Evolutionary conservation across 2,329 filamentous ascomycete species (phyloP), one percentile per base, ranked within the genome.

Genomic region (Neoascochyta sp.): DNA sequence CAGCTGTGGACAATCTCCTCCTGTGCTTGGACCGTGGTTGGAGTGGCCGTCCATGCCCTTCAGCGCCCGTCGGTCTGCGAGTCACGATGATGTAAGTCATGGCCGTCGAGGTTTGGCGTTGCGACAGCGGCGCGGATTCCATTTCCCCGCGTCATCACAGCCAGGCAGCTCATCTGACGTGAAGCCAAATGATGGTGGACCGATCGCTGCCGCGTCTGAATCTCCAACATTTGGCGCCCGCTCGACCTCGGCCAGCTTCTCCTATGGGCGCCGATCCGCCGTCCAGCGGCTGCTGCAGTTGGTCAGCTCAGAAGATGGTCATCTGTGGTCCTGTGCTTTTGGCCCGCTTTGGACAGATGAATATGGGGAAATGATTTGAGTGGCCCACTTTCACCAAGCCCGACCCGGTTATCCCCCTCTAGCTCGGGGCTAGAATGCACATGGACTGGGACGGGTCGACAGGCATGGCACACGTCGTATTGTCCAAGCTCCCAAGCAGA

Each of bases 391-490:
- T 50, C 35, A 49, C 47, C 36, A 47, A 36, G 53, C 52, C 48
- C 47, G 45, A 37, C 47, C 50, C n/a, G 54, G 59, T 54, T 54
- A 39, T 46, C 33, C 41, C 27, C 26, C 38, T 35, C 47, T 49
- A 43, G 46, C 37, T 34, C 24, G 14, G 37, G 37, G 35, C 47
- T 50, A 51, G 36, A 39, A 27, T 39, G 32, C 24, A 36, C 33
- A 41, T 32, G 43, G 50, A 31, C 41, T n/a, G n/a, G n/a, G n/a
- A n/a, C n/a, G n/a, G n/a, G n/a, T 38, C 34, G 35, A 43, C 35
- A 36, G 43, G 45, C 56, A 52, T 60, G 51, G 55, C 52, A 43
- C 45, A 56, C 43, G 49, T 58, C 41, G 49, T 48, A 50, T 41
- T 36, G 43, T 36, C 31, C 44, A 50, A 47, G 39, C 38, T 44